Percentiles rank a stretch among this genome's conserved stretches.
Conservation (phyloP, 371 early-diverging fungal species). For the Mortierella sp. region DNA sequence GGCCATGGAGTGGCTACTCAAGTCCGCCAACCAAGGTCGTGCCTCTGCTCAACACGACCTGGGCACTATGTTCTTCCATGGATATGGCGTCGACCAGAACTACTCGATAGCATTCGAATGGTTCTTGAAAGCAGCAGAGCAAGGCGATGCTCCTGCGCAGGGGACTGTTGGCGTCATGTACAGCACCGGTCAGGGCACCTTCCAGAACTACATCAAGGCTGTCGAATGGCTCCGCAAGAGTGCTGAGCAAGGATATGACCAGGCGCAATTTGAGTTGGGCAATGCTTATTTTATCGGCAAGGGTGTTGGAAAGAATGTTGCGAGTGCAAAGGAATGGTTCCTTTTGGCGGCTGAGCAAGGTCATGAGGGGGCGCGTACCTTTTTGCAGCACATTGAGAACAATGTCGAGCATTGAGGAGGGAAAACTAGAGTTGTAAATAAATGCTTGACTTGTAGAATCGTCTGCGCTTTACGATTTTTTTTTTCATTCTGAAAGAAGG, state of each 20-base stretch:
- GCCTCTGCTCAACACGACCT: slow-evolving; percentile 61
- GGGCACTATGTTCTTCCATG: slow-evolving; percentile 52
- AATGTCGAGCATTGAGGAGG: not conserved
- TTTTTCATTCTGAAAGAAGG: no score
- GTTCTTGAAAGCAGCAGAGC: not conserved
- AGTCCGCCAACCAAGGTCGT: slow-evolving; percentile 13
- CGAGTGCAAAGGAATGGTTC: not conserved
- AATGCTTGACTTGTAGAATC: no score
- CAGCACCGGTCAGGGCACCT: not conserved
- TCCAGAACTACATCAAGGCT: not conserved
- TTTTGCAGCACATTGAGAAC: not conserved
- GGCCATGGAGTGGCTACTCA: not conserved
- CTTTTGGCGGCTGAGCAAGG: not conserved
- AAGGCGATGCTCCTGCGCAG: not conserved
- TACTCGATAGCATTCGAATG: not conserved
- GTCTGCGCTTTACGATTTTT: no score
- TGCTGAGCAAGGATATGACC: not conserved
- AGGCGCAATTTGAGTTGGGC: not conserved
- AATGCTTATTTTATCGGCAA: not conserved
- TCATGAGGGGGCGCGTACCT: not conserved
- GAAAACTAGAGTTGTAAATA: not conserved
- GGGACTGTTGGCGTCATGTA: not conserved
- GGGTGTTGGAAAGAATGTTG: not conserved
- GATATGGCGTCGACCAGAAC: not conserved
- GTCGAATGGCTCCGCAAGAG: not conserved